Conservation (phyloP, 1,139 yeast species). For the Wickerhamomyces sp. region DNA sequence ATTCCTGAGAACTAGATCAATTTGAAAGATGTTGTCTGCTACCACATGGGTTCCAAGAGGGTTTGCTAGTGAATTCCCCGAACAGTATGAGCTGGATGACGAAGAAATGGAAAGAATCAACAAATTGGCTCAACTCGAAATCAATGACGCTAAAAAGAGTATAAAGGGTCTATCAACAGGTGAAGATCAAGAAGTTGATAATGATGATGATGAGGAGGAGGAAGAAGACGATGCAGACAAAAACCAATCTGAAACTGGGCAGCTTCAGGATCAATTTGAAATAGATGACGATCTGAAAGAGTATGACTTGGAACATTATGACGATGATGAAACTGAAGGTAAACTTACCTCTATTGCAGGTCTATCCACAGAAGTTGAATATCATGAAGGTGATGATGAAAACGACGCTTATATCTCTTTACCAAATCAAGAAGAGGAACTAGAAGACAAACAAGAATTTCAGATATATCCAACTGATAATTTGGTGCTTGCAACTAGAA, state of each 20-base stretch:
- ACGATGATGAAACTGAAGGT: conserved; percentile 44
- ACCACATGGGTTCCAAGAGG: conserved; percentile 97
- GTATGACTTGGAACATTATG: conserved; percentile 81
- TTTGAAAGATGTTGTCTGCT: conserved; percentile 69
- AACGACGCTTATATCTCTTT: conserved; percentile 77
- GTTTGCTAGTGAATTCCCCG: conserved; percentile 88
- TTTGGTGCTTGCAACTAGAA: conserved; percentile 83
- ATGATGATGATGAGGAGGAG: conserved; percentile 16
- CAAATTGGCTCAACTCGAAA: conserved; percentile 76
- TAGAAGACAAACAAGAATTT: conserved; percentile 73
- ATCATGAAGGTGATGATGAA: conserved; percentile 55
- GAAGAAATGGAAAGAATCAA: conserved; percentile 90
- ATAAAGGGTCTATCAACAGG: conserved; percentile 35
- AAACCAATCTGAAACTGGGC: conserved; percentile 12
- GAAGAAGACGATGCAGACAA: conserved; percentile 20
- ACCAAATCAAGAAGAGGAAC: conserved; percentile 56
- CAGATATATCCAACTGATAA: conserved; percentile 91
- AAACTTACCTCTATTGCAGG: conserved; percentile 70
- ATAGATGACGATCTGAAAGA: conserved; percentile 82
- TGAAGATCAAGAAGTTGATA: conserved; percentile 23
- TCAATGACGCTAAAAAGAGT: conserved; percentile 68
- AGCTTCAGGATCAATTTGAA: conserved; percentile 46
- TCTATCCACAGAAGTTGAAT: conserved; percentile 47
- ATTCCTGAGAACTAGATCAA: too few species aligned
- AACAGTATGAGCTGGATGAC: conserved; percentile 80